A percentile compares a stretch with the other conserved stretches of the same genome.
phyloP scores from a whole-genome alignment of 2,329 filamentous ascomycete genomes.

The Rhexocercosporidium sp. region DNA sequence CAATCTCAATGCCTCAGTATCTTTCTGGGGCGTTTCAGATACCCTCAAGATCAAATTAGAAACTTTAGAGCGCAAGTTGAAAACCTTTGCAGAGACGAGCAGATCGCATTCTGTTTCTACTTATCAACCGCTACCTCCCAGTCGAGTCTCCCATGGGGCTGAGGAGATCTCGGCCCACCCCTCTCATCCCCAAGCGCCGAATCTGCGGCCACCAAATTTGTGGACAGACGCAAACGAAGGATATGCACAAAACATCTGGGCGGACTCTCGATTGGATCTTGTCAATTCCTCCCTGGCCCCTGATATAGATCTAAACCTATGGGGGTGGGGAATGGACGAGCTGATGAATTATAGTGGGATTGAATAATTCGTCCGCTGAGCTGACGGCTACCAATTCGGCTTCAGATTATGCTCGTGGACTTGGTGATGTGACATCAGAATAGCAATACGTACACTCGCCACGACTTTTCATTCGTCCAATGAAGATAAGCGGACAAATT shows the following conservation, averaged over 20 bases:
- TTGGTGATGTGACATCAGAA: background rate
- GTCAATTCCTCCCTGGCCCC: background rate
- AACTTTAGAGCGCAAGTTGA: slow-evolving; percentile 18
- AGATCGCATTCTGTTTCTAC: background rate
- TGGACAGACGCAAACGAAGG: background rate
- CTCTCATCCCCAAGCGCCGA: background rate
- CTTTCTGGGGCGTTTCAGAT: slow-evolving; percentile 12
- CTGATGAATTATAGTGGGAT: slow-evolving; percentile 10
- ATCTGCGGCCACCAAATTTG: background rate
- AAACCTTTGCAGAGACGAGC: slow-evolving; percentile 3
- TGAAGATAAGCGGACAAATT: background rate
- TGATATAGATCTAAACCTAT: slow-evolving; percentile 7
- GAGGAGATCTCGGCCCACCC: background rate
- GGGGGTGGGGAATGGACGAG: slow-evolving; percentile 20
- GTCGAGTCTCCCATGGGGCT: background rate
- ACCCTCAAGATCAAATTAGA: background rate
- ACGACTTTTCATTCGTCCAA: no score
- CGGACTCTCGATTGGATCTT: slow-evolving; percentile 3
- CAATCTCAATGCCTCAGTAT: slow-evolving; percentile 16
- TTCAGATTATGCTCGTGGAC: no score
- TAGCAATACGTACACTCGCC: background rate
- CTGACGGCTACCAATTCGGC: no score
- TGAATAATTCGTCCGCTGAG: no score
- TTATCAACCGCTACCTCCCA: background rate
- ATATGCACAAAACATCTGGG: background rate